A percentile compares a stretch with the other conserved stretches of the same genome.
phyloP scores from a whole-genome alignment of 257 asterid genomes.

The Nicotiana tabacum region DNA sequence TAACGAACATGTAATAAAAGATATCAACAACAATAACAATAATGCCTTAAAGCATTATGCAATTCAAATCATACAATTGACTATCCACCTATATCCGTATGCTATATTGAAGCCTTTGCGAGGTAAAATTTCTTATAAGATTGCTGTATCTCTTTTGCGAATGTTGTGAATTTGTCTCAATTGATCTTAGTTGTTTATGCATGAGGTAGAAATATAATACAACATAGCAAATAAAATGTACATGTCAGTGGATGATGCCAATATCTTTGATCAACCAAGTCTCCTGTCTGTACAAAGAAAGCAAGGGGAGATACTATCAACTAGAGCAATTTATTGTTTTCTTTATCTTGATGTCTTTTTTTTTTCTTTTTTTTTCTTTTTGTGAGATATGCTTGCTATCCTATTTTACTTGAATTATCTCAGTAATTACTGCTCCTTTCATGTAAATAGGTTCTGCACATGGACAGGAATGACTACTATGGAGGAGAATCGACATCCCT shows the following conservation, averaged over 20 bases:
- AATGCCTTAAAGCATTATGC: too few relatives aligned
- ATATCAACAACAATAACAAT: too few relatives aligned
- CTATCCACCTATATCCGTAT: background rate
- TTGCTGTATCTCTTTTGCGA: background rate
- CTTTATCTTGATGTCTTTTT: background rate
- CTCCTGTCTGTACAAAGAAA: background rate
- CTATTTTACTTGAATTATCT: background rate
- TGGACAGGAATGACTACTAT: slow-evolving; percentile 95
- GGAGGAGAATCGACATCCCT: slow-evolving; percentile 95
- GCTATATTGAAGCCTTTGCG: background rate
- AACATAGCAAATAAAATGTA: background rate
- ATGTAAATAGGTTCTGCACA: slow-evolving; percentile 67
- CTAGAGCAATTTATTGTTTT: background rate
- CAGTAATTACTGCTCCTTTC: background rate
- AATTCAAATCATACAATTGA: background rate
- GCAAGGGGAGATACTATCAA: background rate
- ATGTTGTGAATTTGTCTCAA: background rate
- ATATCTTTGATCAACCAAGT: background rate
- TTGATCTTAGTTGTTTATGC: background rate
- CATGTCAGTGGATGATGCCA: background rate
- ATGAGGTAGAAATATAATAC: background rate
- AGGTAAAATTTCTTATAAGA: background rate
- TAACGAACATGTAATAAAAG: too few relatives aligned
- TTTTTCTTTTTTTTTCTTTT: background rate
- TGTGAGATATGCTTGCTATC: background rate